These are phyloP conservation scores for Colletotrichum chrysophilum DNA, from an alignment of 2,329 filamentous ascomycete genomes.

Conservation along the genomic window DNA sequence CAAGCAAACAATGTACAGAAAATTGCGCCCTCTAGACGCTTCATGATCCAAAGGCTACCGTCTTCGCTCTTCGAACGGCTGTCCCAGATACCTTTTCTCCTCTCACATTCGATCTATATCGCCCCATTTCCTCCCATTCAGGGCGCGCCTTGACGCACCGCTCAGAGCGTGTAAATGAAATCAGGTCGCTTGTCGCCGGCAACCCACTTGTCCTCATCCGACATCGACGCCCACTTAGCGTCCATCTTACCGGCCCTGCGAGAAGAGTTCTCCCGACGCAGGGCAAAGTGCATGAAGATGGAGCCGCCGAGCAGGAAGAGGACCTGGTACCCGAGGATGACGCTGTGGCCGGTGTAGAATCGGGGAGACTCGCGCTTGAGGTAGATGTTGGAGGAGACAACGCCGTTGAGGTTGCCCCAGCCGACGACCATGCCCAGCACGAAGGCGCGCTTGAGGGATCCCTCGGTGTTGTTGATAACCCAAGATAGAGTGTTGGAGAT, in stretches of 20 bases:
- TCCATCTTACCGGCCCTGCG: constrained; percentile 61
- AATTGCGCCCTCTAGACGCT: not conserved
- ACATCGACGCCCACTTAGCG: constrained; percentile 59
- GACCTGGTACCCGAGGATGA: constrained; percentile 68
- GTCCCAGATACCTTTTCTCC: not conserved
- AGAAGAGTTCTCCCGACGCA: constrained; percentile 65
- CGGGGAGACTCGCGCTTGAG: constrained; percentile 31
- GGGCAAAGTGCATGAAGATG: constrained; percentile 61
- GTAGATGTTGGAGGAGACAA: constrained; percentile 73
- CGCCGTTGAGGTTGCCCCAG: constrained; percentile 78
- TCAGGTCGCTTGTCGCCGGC: constrained; percentile 58
- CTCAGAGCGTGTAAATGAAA: constrained; percentile 37
- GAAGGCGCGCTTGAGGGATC: constrained; percentile 68
- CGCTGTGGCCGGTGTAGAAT: constrained; percentile 59
- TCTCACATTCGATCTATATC: not conserved
- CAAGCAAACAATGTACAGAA: not conserved
- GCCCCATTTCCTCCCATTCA: not conserved
- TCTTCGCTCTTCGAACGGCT: not conserved
- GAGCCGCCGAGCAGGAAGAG: constrained; percentile 69
- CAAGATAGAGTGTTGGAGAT: constrained; percentile 75
- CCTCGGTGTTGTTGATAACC: constrained; percentile 73
- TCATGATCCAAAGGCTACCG: rapidly evolving
- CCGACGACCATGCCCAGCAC: constrained; percentile 77
- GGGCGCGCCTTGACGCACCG: rapidly evolving
- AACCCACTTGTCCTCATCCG: constrained; percentile 56